Base-by-base conservation (phyloP, 345 rosid species). In the Camelina hispida region DNA sequence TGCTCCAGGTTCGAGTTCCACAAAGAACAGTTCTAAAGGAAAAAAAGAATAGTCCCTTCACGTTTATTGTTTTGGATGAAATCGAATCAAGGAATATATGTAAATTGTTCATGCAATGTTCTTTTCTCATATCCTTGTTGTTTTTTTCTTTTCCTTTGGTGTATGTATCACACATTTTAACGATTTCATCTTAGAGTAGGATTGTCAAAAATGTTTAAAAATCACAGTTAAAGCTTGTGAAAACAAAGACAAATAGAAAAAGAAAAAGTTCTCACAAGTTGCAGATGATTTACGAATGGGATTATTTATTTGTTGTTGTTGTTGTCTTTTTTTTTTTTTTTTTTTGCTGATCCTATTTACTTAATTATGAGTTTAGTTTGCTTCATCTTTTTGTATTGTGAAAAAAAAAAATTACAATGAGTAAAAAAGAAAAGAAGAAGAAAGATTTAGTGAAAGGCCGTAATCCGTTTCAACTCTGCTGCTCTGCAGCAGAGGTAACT, bases 1-100 rank as follows among this genome's bases (percentile, higher is more conserved):
- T 5, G 65, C 54, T 67, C 75, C 13, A 78, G 30, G 66, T 78
- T 78, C 38, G 75, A 78, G 9, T 73, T 78, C 25, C 81, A 73
- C 61, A 78, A 78, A 56, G 81, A 78, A 68, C 81, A 67, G 0
- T 78, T 73, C 11, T 78, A 53, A 23, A 4, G 66, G 44, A 57
- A 35, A 28, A 62, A n/a, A 42, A 13, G n/a, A 22, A 53, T 13
- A 52, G 14, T 3, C n/a, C 9, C n/a, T n/a, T 32, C 38, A 35
- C 18, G 32, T 6, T 38, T 32, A 2, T 46, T 12, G 22, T 71
- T 47, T 46, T 64, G 25, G 47, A 64, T 64, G 63, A 65, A 15
- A 28, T 17, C 16, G 37, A 32, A 64, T 18, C 10, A 15, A 50
- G 23, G 43, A 50, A 53, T 34, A 58, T 59, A 70, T 58, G 66